phyloP scores from a whole-genome alignment of 2,329 filamentous ascomycete species.

The Colletotrichum godetiae region DNA sequence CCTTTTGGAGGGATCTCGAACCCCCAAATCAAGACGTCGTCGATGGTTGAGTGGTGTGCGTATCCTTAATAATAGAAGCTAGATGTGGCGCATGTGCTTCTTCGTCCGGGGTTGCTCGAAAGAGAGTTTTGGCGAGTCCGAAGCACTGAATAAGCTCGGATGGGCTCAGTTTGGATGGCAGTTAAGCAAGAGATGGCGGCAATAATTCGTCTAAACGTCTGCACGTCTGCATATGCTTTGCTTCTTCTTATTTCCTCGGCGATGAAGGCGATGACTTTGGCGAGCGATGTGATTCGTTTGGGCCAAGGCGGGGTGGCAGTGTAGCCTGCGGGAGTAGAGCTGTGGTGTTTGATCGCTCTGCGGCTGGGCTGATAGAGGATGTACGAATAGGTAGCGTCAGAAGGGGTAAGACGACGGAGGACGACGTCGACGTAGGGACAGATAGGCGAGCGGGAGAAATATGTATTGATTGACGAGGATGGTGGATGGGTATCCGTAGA shows the following conservation, averaged over 20 bases:
- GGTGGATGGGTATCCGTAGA: not conserved
- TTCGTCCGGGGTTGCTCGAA: conserved; percentile 12
- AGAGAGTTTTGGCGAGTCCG: not conserved
- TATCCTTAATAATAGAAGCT: not conserved
- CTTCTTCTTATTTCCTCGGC: not conserved
- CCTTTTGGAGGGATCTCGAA: conserved; percentile 31
- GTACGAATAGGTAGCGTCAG: conserved; percentile 2
- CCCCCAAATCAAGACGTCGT: conserved; percentile 1
- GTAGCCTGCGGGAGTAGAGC: conserved; percentile 1
- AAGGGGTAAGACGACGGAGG: conserved; percentile 1
- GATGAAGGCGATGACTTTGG: conserved; percentile 2
- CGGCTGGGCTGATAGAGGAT: conserved; percentile 12
- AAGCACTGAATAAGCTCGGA: conserved; percentile 10
- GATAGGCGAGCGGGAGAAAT: not conserved
- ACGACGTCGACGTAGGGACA: conserved; percentile 10
- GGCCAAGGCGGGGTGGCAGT: conserved; percentile 22
- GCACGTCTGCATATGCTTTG: not conserved
- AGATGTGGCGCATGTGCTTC: conserved; percentile 18
- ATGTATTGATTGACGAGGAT: not conserved
- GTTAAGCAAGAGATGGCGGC: conserved; percentile 6
- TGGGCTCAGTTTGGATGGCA: conserved; percentile 19
- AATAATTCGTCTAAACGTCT: not conserved
- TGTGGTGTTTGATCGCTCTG: conserved; percentile 3
- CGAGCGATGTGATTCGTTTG: conserved; percentile 2
- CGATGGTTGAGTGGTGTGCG: not conserved